Conservation (phyloP, 2,329 filamentous ascomycete genomes). For the Penicillium sp. region DNA sequence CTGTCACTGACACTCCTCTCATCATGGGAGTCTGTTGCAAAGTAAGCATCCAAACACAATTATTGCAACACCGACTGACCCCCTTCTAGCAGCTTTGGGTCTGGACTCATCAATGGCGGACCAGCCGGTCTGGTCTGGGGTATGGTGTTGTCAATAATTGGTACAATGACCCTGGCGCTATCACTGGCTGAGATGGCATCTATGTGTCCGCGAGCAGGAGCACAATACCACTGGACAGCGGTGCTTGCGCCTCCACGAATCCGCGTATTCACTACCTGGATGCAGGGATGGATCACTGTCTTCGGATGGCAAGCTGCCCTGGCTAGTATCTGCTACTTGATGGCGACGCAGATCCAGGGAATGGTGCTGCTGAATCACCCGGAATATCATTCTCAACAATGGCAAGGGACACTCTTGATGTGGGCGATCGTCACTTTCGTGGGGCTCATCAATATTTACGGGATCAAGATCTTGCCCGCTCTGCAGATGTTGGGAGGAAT, state of each 20-base stretch:
- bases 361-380: conserved; percentile 30
- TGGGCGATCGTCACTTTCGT: conserved; percentile 32
- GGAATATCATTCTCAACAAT: conserved; percentile 35
- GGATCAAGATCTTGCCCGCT: conserved; percentile 31
- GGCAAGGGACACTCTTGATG: conserved; percentile 44
- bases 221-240: conserved; percentile 47
- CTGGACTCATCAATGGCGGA: conserved; percentile 26
- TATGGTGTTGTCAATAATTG: conserved; percentile 24
- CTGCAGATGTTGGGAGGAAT: conserved; percentile 28
- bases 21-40: conserved; percentile 16
- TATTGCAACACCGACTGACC: neutral
- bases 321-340: conserved; percentile 34
- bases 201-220: conserved; percentile 43
- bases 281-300: conserved; percentile 36
- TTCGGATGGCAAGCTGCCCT: conserved; percentile 41
- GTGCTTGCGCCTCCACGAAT: conserved; percentile 31
- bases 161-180: conserved; percentile 23
- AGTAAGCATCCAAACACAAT: neutral
- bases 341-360: conserved; percentile 35
- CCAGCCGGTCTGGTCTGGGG: conserved; percentile 29
- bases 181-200: conserved; percentile 45
- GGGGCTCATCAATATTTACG: conserved; percentile 37
- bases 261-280: conserved; percentile 34
- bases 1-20: conserved; percentile 16
- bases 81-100: conserved; percentile 7